These are phyloP conservation scores for Pichia sp. DNA, from an alignment of 1,139 yeast species.

Conservation along the genomic window DNA sequence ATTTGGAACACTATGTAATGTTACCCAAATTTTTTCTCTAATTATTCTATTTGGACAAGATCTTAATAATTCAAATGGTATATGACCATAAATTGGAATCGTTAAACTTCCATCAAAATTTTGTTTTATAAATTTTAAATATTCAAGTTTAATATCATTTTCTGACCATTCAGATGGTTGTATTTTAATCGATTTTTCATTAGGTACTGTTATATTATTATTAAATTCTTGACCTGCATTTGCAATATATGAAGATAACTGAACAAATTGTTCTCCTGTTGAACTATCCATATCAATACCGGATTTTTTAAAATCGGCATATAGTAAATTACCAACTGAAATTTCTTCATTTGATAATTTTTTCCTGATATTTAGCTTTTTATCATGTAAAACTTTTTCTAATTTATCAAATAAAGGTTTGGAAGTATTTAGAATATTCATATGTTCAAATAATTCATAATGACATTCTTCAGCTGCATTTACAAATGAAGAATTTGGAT, in stretches of 20 bases:
- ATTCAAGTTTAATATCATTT: slow-evolving; percentile 21
- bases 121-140: slow-evolving; percentile 16
- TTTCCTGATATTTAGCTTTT: slow-evolving; percentile 34
- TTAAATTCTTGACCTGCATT: slow-evolving; percentile 74
- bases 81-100: slow-evolving; percentile 64
- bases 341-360: slow-evolving; percentile 63
- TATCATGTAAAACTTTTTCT: slow-evolving; percentile 40
- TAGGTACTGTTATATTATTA: slow-evolving; percentile 47
- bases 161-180: slow-evolving; percentile 21
- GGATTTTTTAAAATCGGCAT: slow-evolving; percentile 83
- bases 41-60: slow-evolving; percentile 51
- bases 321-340: slow-evolving; percentile 72
- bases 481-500: slow-evolving; percentile 67
- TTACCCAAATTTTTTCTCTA: slow-evolving; percentile 68
- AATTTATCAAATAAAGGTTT: slow-evolving; percentile 63
- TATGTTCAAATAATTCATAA: slow-evolving; percentile 83
- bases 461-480: slow-evolving; percentile 85
- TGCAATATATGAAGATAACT: slow-evolving; percentile 75
- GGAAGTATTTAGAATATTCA: slow-evolving; percentile 88
- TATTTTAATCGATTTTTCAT: slow-evolving; percentile 29
- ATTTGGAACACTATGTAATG: slow-evolving; percentile 50
- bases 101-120: slow-evolving; percentile 31
- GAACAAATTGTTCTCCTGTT: slow-evolving; percentile 65
- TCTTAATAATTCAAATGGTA: slow-evolving; percentile 62
- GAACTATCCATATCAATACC: slow-evolving; percentile 76